Base-by-base conservation (phyloP, 1,284 basidiomycete genomes). In the Exobasidium cylindrosporum region DNA sequence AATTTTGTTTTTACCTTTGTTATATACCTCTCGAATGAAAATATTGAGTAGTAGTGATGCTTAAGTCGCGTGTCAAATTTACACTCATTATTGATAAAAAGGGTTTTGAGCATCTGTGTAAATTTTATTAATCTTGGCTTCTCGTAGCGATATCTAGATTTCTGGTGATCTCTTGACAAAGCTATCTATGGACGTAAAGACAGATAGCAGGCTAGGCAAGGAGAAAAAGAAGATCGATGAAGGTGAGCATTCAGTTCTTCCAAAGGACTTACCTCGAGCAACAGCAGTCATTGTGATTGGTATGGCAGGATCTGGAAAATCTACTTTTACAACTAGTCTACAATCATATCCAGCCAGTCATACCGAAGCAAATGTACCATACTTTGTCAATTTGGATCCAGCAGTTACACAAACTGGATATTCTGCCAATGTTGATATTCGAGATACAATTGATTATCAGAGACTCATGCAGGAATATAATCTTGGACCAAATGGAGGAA, bases 391-490 rank as follows among this genome's bases (percentile, higher is more conserved):
- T 81, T 88, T 98, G 63, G 96, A 99, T 81, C 96, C 96, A 1
- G 96, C 96, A 0, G 95, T 98, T 0, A 85, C 88, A 7, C 88
- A 88, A 62, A 85, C 94, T 46, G 91, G 92, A 1, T 99, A 94
- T 79, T 89, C 93, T 63, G 87, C 95, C 29, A 97, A 98, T 78
- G 97, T 98, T 65, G 96, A 99, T 80, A 97, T 99, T 60, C 84
- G 96, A 61, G 96, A 99, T 80, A 98, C 96, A 10, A 88, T 99
- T 55, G 91, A 97, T 81, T 99, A 98, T 81, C 87, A 89, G 68
- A 89, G 97, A 81, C 94, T 99, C 73, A 99, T 99, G 96, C 93
- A 97, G 85, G 93, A 97, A 91, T 98, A 98, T 83, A 96, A 97
- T 79, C 84, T 99, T 57, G 96, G 96, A 3, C 95, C 96, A 0